Conservation (phyloP, 805 yeast species). For the Wickerhamiella brachini region DNA sequence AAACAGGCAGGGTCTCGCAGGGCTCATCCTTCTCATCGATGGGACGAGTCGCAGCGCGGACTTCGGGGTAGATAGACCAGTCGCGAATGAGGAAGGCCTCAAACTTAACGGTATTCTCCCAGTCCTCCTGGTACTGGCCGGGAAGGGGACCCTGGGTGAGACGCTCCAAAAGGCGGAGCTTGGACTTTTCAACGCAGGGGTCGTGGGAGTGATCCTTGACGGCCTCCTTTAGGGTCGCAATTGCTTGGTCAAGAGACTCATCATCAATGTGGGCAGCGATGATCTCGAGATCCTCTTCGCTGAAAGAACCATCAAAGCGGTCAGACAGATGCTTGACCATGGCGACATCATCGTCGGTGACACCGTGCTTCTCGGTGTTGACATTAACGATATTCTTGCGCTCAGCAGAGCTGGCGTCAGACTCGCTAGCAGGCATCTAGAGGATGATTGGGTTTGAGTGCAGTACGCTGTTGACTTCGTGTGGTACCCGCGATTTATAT, state of each 20-base stretch:
- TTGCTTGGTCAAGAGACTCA: constrained; percentile 26
- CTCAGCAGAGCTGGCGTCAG: not conserved
- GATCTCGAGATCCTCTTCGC: constrained; percentile 9
- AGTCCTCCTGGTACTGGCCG: constrained; percentile 14
- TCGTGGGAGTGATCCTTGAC: constrained; percentile 33
- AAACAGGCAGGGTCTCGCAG: constrained; percentile 38
- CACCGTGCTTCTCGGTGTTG: not conserved
- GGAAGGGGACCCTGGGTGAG: constrained; percentile 14
- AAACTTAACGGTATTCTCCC: constrained; percentile 20
- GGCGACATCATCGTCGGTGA: not conserved
- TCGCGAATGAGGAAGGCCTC: constrained; percentile 30
- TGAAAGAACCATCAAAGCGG: constrained; percentile 1
- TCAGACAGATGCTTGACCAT: not conserved
- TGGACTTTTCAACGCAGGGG: constrained; percentile 32
- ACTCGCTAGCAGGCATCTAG: not conserved
- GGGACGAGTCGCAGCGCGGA: constrained; percentile 41
- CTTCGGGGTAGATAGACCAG: constrained; percentile 47
- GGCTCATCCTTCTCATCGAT: constrained; percentile 35
- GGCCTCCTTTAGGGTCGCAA: constrained; percentile 29
- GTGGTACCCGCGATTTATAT: not conserved
- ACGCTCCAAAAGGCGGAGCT: constrained; percentile 24
- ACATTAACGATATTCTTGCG: not conserved
- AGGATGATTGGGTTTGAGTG: not conserved
- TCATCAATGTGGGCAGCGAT: constrained; percentile 15
- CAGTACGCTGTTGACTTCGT: not conserved